Base-by-base conservation (phyloP, 805 yeast species). In the Cyberlindnera euphorbiae region DNA sequence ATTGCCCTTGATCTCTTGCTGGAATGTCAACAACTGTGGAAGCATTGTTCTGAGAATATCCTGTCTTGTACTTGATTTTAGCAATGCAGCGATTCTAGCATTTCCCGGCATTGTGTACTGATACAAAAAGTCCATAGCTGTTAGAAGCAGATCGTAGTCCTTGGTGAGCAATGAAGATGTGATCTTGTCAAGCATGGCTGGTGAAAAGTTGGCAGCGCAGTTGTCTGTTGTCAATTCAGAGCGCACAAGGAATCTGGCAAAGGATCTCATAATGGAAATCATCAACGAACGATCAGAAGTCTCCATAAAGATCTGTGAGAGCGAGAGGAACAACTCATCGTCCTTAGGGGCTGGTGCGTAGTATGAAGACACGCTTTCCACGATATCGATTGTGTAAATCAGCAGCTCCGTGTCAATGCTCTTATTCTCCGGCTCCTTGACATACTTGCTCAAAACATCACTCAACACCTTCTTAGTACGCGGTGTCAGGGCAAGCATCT, bases 311-410 rank as follows among this genome's bases (percentile, higher is more conserved):
- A 79, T 64, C 6, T 62, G 54, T 17, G 79, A 63, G 34, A 87
- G 63, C 2, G 71, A 64, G 36, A 70, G 55, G 58, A 88, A 79
- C 44, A 88, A 57, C 12, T 75, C 75, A 53, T 88, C 93, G 47
- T 81, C 79, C 33, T 76, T 70, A 17, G 76, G 69, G 18, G 81
- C 82, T 21, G 93, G 89, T 4, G 88, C 77, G 47, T 83, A 69
- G 58, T 85, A 86, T 28, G 96, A 82, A 4, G 90, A 77, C 22
- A 88, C 73, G 3, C 89, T 79, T 56, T 93, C 97, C 43, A 85
- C 72, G 22, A 88, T 72, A 58, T 93, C 98, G 35, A 86, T 59
- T 11, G 79, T 63, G 55, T 85, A 84, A 39, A 69, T 73, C 30
- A 79, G 63, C 18, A 81, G 62, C 55, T 88, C 96, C 36, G 69